Evolutionary conservation across 2,329 filamentous ascomycete genomes (phyloP).

Genomic region (Pseudogymnoascus sp.): DNA sequence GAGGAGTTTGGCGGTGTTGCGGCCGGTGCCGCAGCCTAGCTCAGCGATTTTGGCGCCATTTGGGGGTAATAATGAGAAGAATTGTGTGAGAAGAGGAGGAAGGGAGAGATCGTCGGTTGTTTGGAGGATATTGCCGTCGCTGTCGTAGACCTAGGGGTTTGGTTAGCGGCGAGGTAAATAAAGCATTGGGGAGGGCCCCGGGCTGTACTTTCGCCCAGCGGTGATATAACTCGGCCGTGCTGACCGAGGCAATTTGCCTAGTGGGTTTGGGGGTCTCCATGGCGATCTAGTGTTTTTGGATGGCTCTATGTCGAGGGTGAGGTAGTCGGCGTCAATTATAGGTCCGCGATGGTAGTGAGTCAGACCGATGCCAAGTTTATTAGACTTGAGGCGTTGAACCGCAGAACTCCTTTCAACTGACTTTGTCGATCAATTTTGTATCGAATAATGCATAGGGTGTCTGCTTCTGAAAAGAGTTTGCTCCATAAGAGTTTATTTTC

Average conservation of each 20-base stretch:
- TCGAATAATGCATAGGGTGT: background rate
- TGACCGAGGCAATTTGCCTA: constrained; percentile 24
- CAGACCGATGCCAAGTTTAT: background rate
- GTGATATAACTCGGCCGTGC: constrained; percentile 41
- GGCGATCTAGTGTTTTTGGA: background rate
- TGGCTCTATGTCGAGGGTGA: background rate
- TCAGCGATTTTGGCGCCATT: constrained; percentile 42
- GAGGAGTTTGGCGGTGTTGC: constrained; percentile 50
- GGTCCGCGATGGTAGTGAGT: background rate
- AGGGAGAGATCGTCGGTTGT: constrained; percentile 54
- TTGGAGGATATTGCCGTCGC: constrained; percentile 60
- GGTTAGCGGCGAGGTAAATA: constrained; percentile 16
- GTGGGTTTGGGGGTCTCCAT: constrained; percentile 6
- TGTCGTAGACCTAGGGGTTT: constrained; percentile 48
- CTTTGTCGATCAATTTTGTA: background rate
- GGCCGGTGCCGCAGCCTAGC: constrained; percentile 57
- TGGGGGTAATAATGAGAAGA: constrained; percentile 32
- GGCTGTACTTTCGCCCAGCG: constrained; percentile 35
- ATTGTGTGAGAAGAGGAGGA: constrained; percentile 39
- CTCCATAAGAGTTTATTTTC: background rate
- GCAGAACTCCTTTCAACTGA: background rate
- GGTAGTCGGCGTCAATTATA: background rate
- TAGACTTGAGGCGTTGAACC: background rate
- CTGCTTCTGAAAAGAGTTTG: background rate
- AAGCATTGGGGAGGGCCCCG: background rate